These are phyloP conservation scores for Candida silvicultrix DNA, from an alignment of 805 yeast genomes.

Conservation along the genomic window DNA sequence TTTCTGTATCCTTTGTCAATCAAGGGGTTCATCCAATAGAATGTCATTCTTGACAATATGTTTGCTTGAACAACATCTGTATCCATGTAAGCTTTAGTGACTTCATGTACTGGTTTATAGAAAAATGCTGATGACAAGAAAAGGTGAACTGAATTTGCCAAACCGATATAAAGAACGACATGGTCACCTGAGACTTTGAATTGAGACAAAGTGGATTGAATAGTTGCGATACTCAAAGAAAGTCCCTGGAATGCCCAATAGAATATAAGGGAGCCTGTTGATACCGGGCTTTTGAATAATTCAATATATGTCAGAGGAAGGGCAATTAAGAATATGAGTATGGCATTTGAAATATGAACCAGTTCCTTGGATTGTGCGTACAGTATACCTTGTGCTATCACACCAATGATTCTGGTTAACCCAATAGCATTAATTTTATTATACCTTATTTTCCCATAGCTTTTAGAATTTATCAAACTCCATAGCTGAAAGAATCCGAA, in stretches of 20 bases:
- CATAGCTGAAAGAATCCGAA: constrained; percentile 14
- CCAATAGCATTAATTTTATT: constrained; percentile 11
- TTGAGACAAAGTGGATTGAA: constrained; percentile 30
- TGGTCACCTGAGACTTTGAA: constrained; percentile 16
- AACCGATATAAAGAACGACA: constrained; percentile 23
- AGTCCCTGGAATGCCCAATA: constrained; percentile 63
- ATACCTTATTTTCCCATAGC: constrained; percentile 5
- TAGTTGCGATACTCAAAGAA: constrained; percentile 37
- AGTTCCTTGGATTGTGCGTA: neutral
- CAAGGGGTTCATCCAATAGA: constrained; percentile 86
- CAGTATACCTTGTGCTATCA: constrained; percentile 5
- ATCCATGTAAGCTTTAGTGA: constrained; percentile 22
- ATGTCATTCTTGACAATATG: constrained; percentile 69
- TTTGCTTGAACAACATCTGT: constrained; percentile 55
- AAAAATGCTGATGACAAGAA: constrained; percentile 27
- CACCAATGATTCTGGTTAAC: constrained; percentile 1
- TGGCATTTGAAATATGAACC: constrained; percentile 8
- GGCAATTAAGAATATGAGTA: constrained; percentile 20
- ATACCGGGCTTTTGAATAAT: constrained; percentile 34
- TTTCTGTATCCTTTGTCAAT: constrained; percentile 65
- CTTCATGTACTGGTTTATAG: constrained; percentile 36
- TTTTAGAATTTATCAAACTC: neutral
- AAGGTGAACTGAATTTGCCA: constrained; percentile 23
- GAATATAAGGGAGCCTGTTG: constrained; percentile 64
- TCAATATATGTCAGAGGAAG: constrained; percentile 41